phyloP scores from a whole-genome alignment of 805 yeast genomes.

The Metschnikowia kofuensis region DNA sequence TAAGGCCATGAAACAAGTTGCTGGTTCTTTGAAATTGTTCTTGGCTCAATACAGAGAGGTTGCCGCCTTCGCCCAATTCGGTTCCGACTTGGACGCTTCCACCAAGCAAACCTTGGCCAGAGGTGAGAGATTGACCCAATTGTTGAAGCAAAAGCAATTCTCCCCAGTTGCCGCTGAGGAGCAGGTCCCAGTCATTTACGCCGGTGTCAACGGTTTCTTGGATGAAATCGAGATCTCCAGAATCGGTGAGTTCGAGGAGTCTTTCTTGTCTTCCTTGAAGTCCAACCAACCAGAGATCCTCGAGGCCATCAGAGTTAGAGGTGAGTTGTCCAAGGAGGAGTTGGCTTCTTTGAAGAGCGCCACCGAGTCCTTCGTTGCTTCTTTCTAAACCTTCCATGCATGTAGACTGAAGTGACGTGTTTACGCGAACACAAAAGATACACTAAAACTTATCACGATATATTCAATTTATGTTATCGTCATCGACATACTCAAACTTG shows the following conservation, averaged over 20 bases:
- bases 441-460: conserved; percentile 20
- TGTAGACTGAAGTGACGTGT: conserved; percentile 19
- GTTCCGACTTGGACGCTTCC: conserved; percentile 99
- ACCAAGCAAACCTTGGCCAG: conserved; percentile 98
- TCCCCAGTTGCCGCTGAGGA: conserved; percentile 97
- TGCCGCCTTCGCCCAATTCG: conserved; percentile 99
- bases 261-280: conserved; percentile 89
- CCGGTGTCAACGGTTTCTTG: conserved; percentile 99
- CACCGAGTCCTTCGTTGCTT: conserved; percentile 88
- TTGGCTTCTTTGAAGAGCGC: conserved; percentile 86
- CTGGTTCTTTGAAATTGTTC: conserved; percentile 99
- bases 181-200: conserved; percentile 97
- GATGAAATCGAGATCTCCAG: conserved; percentile 82
- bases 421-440: conserved; percentile 16
- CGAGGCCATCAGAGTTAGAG: conserved; percentile 79
- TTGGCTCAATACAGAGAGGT: conserved; percentile 99
- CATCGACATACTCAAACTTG: neutral
- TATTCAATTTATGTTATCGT: conserved; percentile 13
- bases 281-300: conserved; percentile 84
- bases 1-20: conserved; percentile 99
- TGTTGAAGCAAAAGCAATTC: conserved; percentile 97
- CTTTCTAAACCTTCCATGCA: conserved; percentile 51
- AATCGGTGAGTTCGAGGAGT: conserved; percentile 86
- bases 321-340: conserved; percentile 85
- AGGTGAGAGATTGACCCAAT: conserved; percentile 99